phyloP scores from a whole-genome alignment of 2,329 filamentous ascomycete species.

The Myotisia sp. region DNA sequence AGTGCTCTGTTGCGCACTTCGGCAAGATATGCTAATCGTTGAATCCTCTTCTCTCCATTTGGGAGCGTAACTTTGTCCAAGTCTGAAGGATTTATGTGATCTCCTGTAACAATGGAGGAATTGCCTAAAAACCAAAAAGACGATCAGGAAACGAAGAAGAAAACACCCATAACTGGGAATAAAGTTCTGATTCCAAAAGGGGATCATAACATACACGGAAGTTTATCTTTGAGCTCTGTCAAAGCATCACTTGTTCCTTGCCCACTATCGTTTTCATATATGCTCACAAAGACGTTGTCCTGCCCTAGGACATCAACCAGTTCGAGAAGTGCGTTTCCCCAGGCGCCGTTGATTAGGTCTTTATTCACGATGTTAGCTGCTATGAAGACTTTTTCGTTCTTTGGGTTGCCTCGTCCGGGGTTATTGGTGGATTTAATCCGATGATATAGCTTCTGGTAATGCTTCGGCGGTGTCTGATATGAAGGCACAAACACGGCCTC shows the following conservation, averaged over 20 bases:
- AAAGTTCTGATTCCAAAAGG: no score
- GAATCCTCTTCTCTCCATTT: slow-evolving; percentile 5
- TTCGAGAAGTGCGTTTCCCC: slow-evolving; percentile 7
- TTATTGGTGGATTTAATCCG: not conserved
- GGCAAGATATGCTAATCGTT: slow-evolving; percentile 10
- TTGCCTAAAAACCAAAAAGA: slow-evolving; percentile 6
- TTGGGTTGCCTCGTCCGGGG: slow-evolving; percentile 7
- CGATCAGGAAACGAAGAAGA: not conserved
- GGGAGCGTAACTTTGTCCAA: slow-evolving; percentile 4
- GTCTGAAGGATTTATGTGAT: slow-evolving; percentile 5
- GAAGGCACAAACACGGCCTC: slow-evolving; percentile 7
- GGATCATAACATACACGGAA: slow-evolving; percentile 10
- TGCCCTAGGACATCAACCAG: slow-evolving; percentile 7
- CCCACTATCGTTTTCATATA: slow-evolving; percentile 11
- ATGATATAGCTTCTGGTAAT: slow-evolving; percentile 5
- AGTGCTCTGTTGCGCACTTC: slow-evolving; percentile 9
- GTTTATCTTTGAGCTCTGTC: slow-evolving; percentile 3
- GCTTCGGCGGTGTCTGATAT: slow-evolving; percentile 6
- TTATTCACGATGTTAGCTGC: slow-evolving; percentile 10
- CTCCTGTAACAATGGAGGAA: slow-evolving; percentile 9
- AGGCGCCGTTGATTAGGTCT: slow-evolving; percentile 7
- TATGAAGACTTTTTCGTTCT: slow-evolving; percentile 9
- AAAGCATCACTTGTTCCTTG: slow-evolving; percentile 7
- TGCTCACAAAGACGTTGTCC: slow-evolving; percentile 10
- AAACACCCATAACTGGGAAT: not conserved